Percentiles rank a stretch among this genome's conserved stretches.
Evolutionary conservation across 768 basidiomycete genomes (phyloP).

Genomic region (Hygrocybe punicea): DNA sequence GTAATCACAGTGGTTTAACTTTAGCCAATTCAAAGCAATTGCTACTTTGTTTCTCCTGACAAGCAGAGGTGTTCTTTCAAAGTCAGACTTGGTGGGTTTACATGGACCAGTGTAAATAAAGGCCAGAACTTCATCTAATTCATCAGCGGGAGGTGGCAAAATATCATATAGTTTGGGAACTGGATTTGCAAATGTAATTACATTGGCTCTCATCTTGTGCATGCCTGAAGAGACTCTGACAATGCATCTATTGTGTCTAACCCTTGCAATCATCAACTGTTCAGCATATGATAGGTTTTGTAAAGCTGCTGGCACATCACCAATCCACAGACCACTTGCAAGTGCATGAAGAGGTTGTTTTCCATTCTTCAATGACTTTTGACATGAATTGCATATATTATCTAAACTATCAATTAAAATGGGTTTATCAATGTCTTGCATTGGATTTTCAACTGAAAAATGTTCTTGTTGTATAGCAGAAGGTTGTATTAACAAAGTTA

Average conservation of each 20-base stretch:
- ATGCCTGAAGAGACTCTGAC: slow-evolving; percentile 29
- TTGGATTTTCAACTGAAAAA: not conserved
- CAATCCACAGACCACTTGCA: slow-evolving; percentile 23
- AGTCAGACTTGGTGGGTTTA: slow-evolving; percentile 14
- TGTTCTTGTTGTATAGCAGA: not conserved
- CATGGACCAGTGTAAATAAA: not conserved
- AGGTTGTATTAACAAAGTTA: not conserved
- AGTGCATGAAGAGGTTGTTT: slow-evolving; percentile 7
- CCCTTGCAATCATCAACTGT: slow-evolving; percentile 25
- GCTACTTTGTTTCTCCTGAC: slow-evolving; percentile 22
- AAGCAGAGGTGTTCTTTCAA: slow-evolving; percentile 20
- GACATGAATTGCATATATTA: slow-evolving; percentile 16
- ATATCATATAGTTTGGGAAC: slow-evolving; percentile 16
- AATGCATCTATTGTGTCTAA: slow-evolving; percentile 29
- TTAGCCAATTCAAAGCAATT: not conserved
- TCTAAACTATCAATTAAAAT: not conserved
- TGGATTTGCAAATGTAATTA: not conserved
- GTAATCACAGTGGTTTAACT: too few species aligned
- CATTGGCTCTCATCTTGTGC: slow-evolving; percentile 29
- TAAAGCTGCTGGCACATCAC: slow-evolving; percentile 30
- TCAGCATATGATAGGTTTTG: slow-evolving; percentile 29
- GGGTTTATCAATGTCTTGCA: not conserved
- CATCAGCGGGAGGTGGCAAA: slow-evolving; percentile 18
- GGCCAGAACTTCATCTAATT: slow-evolving; percentile 19
- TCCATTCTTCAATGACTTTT: slow-evolving; percentile 31